Conservation (phyloP, 2,329 filamentous ascomycete genomes). For the Colletotrichum acutatum region DNA sequence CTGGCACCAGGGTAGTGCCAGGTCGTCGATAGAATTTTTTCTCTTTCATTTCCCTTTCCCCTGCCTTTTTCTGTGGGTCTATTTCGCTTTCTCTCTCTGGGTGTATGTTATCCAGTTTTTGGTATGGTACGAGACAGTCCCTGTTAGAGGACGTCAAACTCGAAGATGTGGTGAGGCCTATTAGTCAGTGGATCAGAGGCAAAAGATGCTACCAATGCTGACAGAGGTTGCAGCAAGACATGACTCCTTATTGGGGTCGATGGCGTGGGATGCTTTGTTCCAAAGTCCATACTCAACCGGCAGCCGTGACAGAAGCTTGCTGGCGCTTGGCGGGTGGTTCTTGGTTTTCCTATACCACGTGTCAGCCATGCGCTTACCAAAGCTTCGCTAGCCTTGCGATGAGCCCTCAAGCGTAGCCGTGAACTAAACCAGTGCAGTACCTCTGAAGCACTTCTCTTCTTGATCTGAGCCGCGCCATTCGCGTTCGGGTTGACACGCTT, state of each 20-base stretch:
- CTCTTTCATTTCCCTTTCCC: not conserved
- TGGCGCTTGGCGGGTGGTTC: slow-evolving; percentile 53
- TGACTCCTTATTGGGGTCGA: not conserved
- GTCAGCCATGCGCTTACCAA: slow-evolving; percentile 49
- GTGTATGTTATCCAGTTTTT: not conserved
- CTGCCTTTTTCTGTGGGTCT: no score
- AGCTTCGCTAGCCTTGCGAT: slow-evolving; percentile 45
- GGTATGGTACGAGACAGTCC: not conserved
- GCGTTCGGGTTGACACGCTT: slow-evolving; percentile 40
- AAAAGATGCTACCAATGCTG: slow-evolving; percentile 1
- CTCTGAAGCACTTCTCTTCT: slow-evolving; percentile 62
- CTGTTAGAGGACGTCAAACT: not conserved
- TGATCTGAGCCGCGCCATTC: slow-evolving; percentile 52
- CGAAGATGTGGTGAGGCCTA: not conserved
- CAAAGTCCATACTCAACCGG: slow-evolving; percentile 42
- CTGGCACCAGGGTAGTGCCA: not conserved
- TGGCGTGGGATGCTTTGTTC: not conserved
- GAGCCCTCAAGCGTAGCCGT: slow-evolving; percentile 1
- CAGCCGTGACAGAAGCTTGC: slow-evolving; percentile 53
- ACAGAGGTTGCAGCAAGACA: not conserved
- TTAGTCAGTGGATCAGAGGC: slow-evolving; percentile 15
- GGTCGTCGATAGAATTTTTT: not conserved
- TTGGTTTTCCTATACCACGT: slow-evolving; percentile 46
- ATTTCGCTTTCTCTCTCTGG: no score
- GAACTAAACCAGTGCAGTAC: slow-evolving; percentile 42